Percentiles rank a stretch among this genome's conserved stretches.
These are phyloP conservation scores for Thielaviopsis punctulata DNA, from an alignment of 2,329 filamentous ascomycete species.

Conservation along the genomic window DNA sequence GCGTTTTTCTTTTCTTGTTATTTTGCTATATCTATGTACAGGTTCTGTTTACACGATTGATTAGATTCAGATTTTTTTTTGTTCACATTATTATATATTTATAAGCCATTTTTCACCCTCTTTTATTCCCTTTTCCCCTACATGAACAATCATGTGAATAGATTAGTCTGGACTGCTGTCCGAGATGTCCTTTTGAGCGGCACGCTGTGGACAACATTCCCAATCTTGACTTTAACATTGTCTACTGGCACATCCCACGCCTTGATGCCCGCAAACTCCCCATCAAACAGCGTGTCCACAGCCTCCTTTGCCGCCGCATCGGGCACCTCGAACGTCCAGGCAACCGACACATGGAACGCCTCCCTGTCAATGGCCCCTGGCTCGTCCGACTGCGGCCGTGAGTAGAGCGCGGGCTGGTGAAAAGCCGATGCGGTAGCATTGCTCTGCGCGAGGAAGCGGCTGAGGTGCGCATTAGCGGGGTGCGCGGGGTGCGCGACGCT, in stretches of 20 bases:
- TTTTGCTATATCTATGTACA: background rate
- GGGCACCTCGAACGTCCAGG: slow-evolving; percentile 52
- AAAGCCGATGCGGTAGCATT: slow-evolving; percentile 45
- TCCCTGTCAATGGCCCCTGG: slow-evolving; percentile 17
- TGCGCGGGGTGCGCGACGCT: slow-evolving; percentile 27
- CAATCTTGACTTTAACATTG: slow-evolving; percentile 57
- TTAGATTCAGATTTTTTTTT: background rate
- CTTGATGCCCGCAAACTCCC: slow-evolving; percentile 17
- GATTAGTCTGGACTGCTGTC: background rate
- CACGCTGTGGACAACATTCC: slow-evolving; percentile 45
- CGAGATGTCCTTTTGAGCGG: slow-evolving; percentile 17
- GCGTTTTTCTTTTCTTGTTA: background rate
- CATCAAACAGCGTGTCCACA: slow-evolving; percentile 19
- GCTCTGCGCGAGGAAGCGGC: slow-evolving; percentile 44
- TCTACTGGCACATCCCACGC: slow-evolving; percentile 35
- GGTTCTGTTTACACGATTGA: background rate
- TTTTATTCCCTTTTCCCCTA: too few species aligned
- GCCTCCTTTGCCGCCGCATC: slow-evolving; percentile 17
- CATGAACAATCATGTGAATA: background rate
- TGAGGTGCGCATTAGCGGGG: slow-evolving; percentile 35
- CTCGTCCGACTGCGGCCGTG: slow-evolving; percentile 15
- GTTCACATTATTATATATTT: background rate
- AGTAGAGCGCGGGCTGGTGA: slow-evolving; percentile 57
- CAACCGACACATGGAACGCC: slow-evolving; percentile 77
- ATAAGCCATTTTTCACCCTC: too few species aligned